These are phyloP conservation scores for Pachyrhizus erosus DNA, from an alignment of 306 rosid genomes.

Conservation along the genomic window DNA sequence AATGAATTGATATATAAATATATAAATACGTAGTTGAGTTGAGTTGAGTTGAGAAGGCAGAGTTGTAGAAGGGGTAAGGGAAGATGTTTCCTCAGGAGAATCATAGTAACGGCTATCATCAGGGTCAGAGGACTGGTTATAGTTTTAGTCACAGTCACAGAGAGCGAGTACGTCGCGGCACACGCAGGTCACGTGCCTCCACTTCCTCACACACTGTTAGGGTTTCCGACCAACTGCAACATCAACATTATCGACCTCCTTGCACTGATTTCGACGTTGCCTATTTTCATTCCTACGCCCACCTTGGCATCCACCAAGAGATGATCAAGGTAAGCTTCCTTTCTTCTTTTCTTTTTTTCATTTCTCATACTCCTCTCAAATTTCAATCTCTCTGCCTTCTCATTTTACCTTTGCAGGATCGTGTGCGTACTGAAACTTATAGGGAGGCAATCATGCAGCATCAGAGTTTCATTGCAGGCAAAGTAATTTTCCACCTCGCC, in stretches of 20 bases:
- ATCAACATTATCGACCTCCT: conserved; percentile 57
- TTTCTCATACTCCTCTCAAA: no score
- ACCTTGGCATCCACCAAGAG: conserved; percentile 95
- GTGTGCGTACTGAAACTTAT: conserved; percentile 86
- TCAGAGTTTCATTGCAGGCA: conserved; percentile 82
- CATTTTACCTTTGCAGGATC: no score
- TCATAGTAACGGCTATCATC: conserved; percentile 53
- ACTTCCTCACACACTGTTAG: conserved; percentile 51
- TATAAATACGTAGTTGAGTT: neutral
- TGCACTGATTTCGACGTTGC: conserved; percentile 95
- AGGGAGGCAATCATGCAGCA: conserved; percentile 87
- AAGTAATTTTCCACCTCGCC: conserved; percentile 60
- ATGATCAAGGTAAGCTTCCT: conserved; percentile 77
- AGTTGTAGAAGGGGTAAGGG: neutral
- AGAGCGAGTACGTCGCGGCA: conserved; percentile 71
- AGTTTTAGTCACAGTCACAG: no score
- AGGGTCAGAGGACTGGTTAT: conserved; percentile 47
- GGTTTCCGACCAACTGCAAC: conserved; percentile 65
- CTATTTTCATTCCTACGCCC: conserved; percentile 91
- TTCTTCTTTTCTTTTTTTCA: neutral
- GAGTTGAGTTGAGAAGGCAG: neutral
- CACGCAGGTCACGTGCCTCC: conserved; percentile 66
- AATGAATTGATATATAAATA: no score
- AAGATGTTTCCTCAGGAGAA: conserved; percentile 41
- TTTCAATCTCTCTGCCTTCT: no score